phyloP scores from a whole-genome alignment of 2,329 filamentous ascomycete species.

The Zasmidium cellare region DNA sequence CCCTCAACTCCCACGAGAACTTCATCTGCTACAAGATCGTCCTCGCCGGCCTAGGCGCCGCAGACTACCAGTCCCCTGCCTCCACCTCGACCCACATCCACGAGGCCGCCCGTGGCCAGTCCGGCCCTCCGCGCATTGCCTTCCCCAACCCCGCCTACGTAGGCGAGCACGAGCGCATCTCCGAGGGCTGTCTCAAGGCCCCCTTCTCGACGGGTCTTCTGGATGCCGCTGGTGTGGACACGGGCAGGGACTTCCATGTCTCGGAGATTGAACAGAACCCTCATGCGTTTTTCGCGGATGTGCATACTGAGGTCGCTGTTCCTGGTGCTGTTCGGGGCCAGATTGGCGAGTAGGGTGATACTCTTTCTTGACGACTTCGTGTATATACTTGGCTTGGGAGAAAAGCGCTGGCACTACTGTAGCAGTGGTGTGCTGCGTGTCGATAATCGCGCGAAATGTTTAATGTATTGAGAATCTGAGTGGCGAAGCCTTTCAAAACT shows the following conservation, averaged over 20 bases:
- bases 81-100: conserved; percentile 58
- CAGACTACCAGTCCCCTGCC: conserved; percentile 53
- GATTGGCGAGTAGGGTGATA: conserved; percentile 29
- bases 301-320: conserved; percentile 51
- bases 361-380: too few relatives aligned
- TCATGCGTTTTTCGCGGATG: conserved; percentile 53
- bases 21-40: conserved; percentile 54
- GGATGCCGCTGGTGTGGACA: conserved; percentile 42
- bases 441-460: too few relatives aligned
- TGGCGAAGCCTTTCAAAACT: too few relatives aligned
- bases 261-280: conserved; percentile 54
- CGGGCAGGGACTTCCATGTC: conserved; percentile 51
- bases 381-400: too few relatives aligned
- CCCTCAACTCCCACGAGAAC: conserved; percentile 51
- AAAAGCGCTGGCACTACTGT: too few relatives aligned
- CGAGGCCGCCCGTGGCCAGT: conserved; percentile 46
- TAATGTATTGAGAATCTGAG: too few relatives aligned
- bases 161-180: conserved; percentile 19
- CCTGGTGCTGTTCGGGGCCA: conserved; percentile 57
- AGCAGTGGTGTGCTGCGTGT: too few relatives aligned
- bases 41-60: conserved; percentile 49
- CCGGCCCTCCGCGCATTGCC: conserved; percentile 54
- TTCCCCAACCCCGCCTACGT: conserved; percentile 48
- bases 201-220: conserved; percentile 47
- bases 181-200: conserved; percentile 46